phyloP scores from a whole-genome alignment of 78 protist species.

The Salpingoeca rosetta region DNA sequence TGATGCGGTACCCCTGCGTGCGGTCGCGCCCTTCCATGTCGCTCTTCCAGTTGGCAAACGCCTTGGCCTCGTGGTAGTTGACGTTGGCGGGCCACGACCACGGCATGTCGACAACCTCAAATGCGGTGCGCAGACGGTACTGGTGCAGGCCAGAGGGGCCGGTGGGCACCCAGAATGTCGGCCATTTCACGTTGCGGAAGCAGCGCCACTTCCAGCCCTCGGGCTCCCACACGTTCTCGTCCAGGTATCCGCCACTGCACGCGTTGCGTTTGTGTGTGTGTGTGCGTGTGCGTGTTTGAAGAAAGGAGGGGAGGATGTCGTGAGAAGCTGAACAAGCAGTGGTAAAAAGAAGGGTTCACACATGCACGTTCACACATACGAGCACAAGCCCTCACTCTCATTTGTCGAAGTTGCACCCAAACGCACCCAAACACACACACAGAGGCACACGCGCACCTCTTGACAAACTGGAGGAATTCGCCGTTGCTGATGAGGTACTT shows the following conservation, averaged over 20 bases:
- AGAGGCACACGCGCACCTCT: slow-evolving; percentile 29
- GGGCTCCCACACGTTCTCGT: slow-evolving; percentile 16
- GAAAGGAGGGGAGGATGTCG: not conserved
- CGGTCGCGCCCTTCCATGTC: not conserved
- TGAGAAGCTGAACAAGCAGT: not conserved
- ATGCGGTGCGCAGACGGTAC: slow-evolving; percentile 19
- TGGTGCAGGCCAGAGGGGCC: not conserved
- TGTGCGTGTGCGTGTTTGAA: not conserved
- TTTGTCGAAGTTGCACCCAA: too few relatives aligned
- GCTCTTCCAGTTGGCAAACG: slow-evolving; percentile 39
- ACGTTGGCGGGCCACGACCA: slow-evolving; percentile 47
- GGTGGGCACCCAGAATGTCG: slow-evolving; percentile 41
- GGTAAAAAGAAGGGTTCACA: not conserved
- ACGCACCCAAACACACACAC: not conserved
- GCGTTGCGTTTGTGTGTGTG: not conserved
- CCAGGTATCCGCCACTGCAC: slow-evolving; percentile 10
- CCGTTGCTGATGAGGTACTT: slow-evolving; percentile 47
- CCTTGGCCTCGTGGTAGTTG: slow-evolving; percentile 55
- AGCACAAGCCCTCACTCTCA: too few relatives aligned
- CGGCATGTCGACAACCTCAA: slow-evolving; percentile 32
- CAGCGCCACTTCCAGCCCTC: slow-evolving; percentile 49
- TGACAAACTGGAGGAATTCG: slow-evolving; percentile 43
- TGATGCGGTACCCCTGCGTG: slow-evolving; percentile 19
- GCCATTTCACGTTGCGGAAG: slow-evolving; percentile 13
- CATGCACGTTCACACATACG: slow-evolving; percentile 1